Conservation (phyloP, 257 asterid species). For the Leptodermis oblonga region DNA sequence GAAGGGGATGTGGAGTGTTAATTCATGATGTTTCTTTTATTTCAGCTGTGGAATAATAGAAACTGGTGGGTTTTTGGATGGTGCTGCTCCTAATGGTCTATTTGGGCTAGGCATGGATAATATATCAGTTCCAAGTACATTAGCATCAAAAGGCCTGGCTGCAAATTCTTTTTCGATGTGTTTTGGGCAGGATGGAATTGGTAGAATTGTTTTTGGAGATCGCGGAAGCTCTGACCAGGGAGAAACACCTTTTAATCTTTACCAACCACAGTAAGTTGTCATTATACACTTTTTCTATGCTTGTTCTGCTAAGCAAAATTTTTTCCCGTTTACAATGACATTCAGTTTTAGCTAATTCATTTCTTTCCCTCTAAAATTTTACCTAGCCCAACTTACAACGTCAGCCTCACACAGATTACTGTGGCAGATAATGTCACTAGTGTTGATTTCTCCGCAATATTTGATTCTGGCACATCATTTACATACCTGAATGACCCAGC, state of each 20-base stretch:
- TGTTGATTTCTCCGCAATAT: conserved; percentile 57
- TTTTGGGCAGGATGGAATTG: conserved; percentile 77
- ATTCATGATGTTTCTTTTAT: conserved; percentile 11
- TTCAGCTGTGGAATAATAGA: conserved; percentile 88
- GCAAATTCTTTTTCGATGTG: conserved; percentile 97
- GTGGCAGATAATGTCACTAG: conserved; percentile 49
- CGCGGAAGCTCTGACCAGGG: conserved; percentile 64
- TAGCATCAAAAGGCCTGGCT: conserved; percentile 73
- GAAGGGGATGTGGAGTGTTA: background rate
- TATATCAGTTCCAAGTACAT: conserved; percentile 71
- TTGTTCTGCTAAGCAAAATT: background rate
- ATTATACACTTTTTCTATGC: background rate
- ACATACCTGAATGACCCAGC: conserved; percentile 84
- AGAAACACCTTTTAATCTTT: conserved; percentile 66
- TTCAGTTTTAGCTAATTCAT: background rate
- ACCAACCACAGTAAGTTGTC: conserved; percentile 54
- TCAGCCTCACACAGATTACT: conserved; percentile 64
- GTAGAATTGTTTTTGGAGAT: conserved; percentile 93
- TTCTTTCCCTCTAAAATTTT: conserved; percentile 8
- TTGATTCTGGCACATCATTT: conserved; percentile 96
- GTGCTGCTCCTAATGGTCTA: conserved; percentile 91
- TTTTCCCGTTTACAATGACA: background rate
- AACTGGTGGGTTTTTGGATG: conserved; percentile 86
- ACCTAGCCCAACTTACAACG: conserved; percentile 70
- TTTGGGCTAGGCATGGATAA: conserved; percentile 85